phyloP scores from a whole-genome alignment of 1,139 yeast species.

The Yamadazyma mexicana region DNA sequence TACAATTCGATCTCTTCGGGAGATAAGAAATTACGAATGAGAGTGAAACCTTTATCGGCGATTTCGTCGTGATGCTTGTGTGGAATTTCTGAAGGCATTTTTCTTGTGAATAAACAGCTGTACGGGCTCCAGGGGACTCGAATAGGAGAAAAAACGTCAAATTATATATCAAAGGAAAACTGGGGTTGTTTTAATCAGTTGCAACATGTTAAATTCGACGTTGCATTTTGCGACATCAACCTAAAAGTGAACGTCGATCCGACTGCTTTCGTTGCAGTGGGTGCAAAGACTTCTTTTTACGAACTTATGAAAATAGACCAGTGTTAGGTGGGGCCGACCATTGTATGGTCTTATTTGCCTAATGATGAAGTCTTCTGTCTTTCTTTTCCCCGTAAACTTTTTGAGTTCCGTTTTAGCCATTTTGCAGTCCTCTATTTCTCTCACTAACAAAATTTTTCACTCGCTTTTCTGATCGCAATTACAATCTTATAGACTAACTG shows the following conservation, averaged over 20 bases:
- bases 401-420: too few species aligned
- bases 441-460: constrained; percentile 1
- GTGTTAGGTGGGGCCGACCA: too few species aligned
- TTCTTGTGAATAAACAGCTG: neutral
- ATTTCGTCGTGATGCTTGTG: constrained; percentile 33
- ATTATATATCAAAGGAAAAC: neutral
- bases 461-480: constrained; percentile 1
- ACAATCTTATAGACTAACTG: too few species aligned
- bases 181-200: neutral
- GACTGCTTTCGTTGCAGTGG: too few species aligned
- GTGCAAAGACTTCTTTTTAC: too few species aligned
- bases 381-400: too few species aligned
- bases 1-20: constrained; percentile 42
- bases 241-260: neutral
- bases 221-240: constrained; percentile 1
- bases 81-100: constrained; percentile 16
- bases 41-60: constrained; percentile 45
- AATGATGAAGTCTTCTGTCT: too few species aligned
- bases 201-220: neutral
- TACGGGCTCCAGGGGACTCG: too few species aligned
- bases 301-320: too few species aligned
- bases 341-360: too few species aligned
- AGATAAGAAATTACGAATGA: constrained; percentile 42
- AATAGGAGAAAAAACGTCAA: too few species aligned
- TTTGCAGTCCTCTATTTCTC: neutral